Percentiles rank a stretch among this genome's conserved stretches.
Evolutionary conservation across 306 rosid species (phyloP).

Genomic region (Prunus fruticosa): DNA sequence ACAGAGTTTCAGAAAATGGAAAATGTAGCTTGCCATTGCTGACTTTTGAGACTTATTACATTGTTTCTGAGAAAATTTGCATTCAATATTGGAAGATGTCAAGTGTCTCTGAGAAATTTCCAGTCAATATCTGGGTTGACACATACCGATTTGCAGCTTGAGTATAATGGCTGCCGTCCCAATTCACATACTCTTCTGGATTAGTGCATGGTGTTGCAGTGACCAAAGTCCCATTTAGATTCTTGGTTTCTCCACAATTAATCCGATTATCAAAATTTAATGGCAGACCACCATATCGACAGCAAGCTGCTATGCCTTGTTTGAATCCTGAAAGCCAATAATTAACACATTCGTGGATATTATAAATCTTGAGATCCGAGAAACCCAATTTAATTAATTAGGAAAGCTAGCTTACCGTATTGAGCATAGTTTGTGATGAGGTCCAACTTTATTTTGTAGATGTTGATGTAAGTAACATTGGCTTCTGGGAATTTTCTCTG

Average conservation of each 20-base stretch:
- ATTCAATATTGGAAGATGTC: not conserved
- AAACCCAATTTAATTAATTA: not conserved
- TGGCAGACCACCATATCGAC: slow-evolving; percentile 43
- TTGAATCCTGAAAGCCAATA: slow-evolving; percentile 27
- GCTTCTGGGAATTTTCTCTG: slow-evolving; percentile 24
- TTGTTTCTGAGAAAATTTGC: too few relatives aligned
- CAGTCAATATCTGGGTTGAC: slow-evolving; percentile 30
- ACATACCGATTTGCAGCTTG: slow-evolving; percentile 40
- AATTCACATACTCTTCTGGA: slow-evolving; percentile 32
- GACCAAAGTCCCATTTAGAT: slow-evolving; percentile 25
- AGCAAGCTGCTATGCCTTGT: slow-evolving; percentile 38
- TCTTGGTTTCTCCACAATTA: slow-evolving; percentile 33
- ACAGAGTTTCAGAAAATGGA: too few relatives aligned
- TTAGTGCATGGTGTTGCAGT: slow-evolving; percentile 29
- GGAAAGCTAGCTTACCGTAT: slow-evolving; percentile 15
- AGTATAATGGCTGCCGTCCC: slow-evolving; percentile 47
- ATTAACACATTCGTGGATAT: too few relatives aligned
- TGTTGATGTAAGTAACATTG: slow-evolving; percentile 31
- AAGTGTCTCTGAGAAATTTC: slow-evolving; percentile 30
- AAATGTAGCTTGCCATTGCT: too few relatives aligned
- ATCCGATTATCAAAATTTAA: slow-evolving; percentile 32
- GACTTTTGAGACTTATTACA: too few relatives aligned
- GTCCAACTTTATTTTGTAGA: slow-evolving; percentile 32
- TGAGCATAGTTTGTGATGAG: slow-evolving; percentile 36
- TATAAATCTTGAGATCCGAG: not conserved